Conservation (phyloP, 805 yeast genomes). For the Ogataea paraovalis region DNA sequence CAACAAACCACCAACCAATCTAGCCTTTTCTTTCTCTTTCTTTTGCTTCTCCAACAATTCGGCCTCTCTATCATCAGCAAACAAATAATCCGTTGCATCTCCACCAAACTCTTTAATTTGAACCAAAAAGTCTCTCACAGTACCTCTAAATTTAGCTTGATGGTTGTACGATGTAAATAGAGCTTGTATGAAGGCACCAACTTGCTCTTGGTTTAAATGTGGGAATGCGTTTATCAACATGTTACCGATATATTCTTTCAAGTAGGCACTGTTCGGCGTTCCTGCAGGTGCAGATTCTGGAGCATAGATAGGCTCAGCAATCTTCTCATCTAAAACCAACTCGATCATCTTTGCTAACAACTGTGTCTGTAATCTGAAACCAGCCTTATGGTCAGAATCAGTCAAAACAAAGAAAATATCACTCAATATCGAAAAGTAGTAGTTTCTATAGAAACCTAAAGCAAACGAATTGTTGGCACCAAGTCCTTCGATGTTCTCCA, state of each 20-base stretch:
- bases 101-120: slow-evolving; percentile 96
- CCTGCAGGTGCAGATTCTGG: slow-evolving; percentile 83
- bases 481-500: slow-evolving; percentile 77
- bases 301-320: slow-evolving; percentile 72
- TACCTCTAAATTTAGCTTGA: slow-evolving; percentile 71
- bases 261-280: slow-evolving; percentile 71
- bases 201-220: slow-evolving; percentile 79
- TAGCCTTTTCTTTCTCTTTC: slow-evolving; percentile 74
- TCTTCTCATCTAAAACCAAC: slow-evolving; percentile 71
- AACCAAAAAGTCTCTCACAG: slow-evolving; percentile 90
- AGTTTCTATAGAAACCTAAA: slow-evolving; percentile 81
- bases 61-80: slow-evolving; percentile 86
- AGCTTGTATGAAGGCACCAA: slow-evolving; percentile 74
- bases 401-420: slow-evolving; percentile 93
- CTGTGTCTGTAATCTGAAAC: slow-evolving; percentile 83
- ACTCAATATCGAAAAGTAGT: slow-evolving; percentile 81
- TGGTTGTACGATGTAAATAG: slow-evolving; percentile 71
- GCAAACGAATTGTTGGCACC: slow-evolving; percentile 65
- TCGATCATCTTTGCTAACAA: slow-evolving; percentile 79
- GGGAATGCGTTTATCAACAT: slow-evolving; percentile 89
- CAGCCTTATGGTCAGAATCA: slow-evolving; percentile 96
- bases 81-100: slow-evolving; percentile 88
- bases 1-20: slow-evolving; percentile 86
- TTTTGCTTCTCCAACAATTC: slow-evolving; percentile 67
- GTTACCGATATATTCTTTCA: slow-evolving; percentile 76